Conservation (phyloP, 2,329 filamentous ascomycete species). For the Colletotrichum salicis region DNA sequence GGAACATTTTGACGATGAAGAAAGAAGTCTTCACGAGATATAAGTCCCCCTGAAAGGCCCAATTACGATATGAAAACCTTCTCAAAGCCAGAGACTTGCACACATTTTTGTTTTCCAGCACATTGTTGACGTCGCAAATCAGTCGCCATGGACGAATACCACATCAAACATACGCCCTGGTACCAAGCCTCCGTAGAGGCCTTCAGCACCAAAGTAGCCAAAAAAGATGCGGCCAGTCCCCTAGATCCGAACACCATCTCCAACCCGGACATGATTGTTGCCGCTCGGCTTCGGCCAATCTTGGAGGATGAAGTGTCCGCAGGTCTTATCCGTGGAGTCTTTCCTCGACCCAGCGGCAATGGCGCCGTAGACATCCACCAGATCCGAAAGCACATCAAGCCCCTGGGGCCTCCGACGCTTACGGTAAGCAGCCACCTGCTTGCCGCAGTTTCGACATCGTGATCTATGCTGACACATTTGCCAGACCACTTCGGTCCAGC, state of each 20-base stretch:
- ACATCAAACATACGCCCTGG: slow-evolving; percentile 19
- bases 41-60: not conserved
- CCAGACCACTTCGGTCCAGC: slow-evolving; percentile 47
- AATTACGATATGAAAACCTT: not conserved
- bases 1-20: not conserved
- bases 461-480: not conserved
- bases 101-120: too few relatives aligned
- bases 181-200: slow-evolving; percentile 18
- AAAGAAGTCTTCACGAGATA: not conserved
- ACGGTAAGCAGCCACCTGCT: slow-evolving; percentile 38
- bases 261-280: slow-evolving; percentile 47
- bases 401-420: slow-evolving; percentile 42
- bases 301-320: slow-evolving; percentile 46
- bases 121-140: not conserved
- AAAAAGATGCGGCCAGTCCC: not conserved
- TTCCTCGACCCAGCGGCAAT: slow-evolving; percentile 37
- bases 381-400: slow-evolving; percentile 46
- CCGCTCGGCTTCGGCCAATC: slow-evolving; percentile 50
- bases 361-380: slow-evolving; percentile 51
- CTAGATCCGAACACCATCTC: not conserved
- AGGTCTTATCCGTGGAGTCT: slow-evolving; percentile 44
- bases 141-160: slow-evolving; percentile 22
- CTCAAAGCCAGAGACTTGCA: not conserved
- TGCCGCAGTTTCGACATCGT: not conserved
- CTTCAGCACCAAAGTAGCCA: slow-evolving; percentile 15